These are phyloP conservation scores for peach (Prunus persica) DNA, from an alignment of 306 rosid species.

Conservation along the genomic window Prunus_persica_NCBIv2 NC_034012.1:3400001-3400500, in stretches of 20 bases:
- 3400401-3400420: too few species aligned
- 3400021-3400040: slow-evolving; percentile 16
- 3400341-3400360: too few species aligned
- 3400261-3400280: background rate
- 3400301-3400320: too few species aligned
- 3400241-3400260: background rate
- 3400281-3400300: too few species aligned
- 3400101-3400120: slow-evolving; percentile 11
- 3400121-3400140: background rate
- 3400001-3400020: slow-evolving; percentile 12
- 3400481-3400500: too few species aligned
- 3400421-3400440: too few species aligned
- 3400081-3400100: background rate
- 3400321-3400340: too few species aligned
- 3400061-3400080: slow-evolving; percentile 9
- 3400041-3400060: slow-evolving; percentile 3
- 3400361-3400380: too few species aligned
- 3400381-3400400: too few species aligned
- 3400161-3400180: background rate
- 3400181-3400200: background rate
- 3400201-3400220: slow-evolving; percentile 1
- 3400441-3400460: too few species aligned
- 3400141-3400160: background rate
- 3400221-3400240: slow-evolving; percentile 9
- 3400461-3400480: too few species aligned